Conservation (phyloP, 1,139 yeast genomes). For the Waltiozyma sp. region DNA sequence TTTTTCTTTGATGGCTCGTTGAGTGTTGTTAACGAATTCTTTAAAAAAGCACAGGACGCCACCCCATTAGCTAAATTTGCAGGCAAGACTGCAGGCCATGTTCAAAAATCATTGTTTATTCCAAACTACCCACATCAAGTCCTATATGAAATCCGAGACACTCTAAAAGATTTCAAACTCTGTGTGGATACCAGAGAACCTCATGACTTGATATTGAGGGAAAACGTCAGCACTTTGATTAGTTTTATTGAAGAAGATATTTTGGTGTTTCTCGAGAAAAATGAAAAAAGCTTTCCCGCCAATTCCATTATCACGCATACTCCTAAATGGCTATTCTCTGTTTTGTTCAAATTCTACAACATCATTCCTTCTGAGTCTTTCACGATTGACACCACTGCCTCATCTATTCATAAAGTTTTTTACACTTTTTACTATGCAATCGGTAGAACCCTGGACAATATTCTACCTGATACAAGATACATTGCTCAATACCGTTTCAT, state of each 20-base stretch:
- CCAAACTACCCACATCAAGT: conserved; percentile 12
- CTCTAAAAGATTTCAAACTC: conserved; percentile 3
- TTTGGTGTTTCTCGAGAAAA: not conserved
- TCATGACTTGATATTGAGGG: conserved; percentile 1
- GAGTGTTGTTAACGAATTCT: conserved; percentile 9
- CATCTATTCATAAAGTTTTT: conserved; percentile 10
- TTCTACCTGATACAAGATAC: conserved; percentile 16
- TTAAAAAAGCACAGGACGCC: conserved; percentile 5
- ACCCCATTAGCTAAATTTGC: conserved; percentile 11
- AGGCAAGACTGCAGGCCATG: conserved; percentile 1
- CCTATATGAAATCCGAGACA: conserved; percentile 10
- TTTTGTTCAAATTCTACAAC: conserved; percentile 7
- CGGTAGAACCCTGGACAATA: conserved; percentile 13
- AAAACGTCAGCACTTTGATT: conserved; percentile 5
- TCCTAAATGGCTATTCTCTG: conserved; percentile 3
- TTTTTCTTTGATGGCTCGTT: conserved; percentile 12
- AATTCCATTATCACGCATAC: not conserved
- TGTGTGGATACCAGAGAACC: not conserved
- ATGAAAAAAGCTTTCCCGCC: not conserved
- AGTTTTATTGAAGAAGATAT: conserved; percentile 6
- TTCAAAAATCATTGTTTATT: conserved; percentile 8
- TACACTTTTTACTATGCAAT: conserved; percentile 10
- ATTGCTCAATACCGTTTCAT: conserved; percentile 12
- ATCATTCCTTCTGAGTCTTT: conserved; percentile 13
- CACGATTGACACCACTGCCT: conserved; percentile 4